phyloP scores from a whole-genome alignment of 129 eudicot genomes.

The Flaveria robusta region DNA sequence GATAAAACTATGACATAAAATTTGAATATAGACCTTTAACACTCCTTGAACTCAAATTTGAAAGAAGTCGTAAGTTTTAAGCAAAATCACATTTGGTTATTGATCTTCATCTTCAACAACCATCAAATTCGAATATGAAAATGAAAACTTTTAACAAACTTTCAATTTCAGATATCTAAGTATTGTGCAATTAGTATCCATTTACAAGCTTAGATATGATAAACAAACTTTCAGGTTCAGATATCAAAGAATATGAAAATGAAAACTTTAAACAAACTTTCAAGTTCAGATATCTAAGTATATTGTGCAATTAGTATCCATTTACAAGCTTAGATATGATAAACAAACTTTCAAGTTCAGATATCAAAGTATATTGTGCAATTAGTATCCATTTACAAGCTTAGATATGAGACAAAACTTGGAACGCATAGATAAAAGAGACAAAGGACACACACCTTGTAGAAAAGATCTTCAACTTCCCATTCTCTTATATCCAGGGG shows the following conservation, averaged over 20 bases:
- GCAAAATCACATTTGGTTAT: background rate
- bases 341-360: no score
- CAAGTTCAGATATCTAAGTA: background rate
- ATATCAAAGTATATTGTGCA: background rate
- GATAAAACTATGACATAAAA: background rate
- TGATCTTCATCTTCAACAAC: background rate
- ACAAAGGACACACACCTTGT: slow-evolving; percentile 60
- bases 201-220: background rate
- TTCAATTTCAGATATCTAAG: background rate
- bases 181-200: background rate
- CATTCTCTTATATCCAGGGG: slow-evolving; percentile 80
- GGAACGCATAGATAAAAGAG: background rate
- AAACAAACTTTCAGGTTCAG: no score
- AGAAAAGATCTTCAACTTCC: slow-evolving; percentile 92
- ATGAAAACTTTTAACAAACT: background rate
- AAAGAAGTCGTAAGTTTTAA: background rate
- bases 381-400: background rate
- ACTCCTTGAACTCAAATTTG: background rate
- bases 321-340: background rate
- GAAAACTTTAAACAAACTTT: background rate
- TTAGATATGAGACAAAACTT: background rate
- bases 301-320: background rate
- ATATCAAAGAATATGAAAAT: background rate
- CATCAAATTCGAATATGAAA: background rate
- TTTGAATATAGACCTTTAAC: background rate